Conservation (phyloP, 2,329 filamentous ascomycete species). For the Aotearoamyces nothofagi region DNA sequence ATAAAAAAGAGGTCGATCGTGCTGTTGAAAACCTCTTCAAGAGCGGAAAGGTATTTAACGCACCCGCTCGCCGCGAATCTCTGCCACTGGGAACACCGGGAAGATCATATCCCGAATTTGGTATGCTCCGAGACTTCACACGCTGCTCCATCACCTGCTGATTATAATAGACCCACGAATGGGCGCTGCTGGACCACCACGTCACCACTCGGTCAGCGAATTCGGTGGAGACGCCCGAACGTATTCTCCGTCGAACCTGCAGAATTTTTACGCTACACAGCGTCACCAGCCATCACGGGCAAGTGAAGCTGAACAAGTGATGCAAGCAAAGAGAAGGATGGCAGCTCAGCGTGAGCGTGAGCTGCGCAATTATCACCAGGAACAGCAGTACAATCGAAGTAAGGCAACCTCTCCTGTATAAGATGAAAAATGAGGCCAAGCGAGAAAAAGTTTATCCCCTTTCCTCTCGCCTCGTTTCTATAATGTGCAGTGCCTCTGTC, state of each 20-base stretch:
- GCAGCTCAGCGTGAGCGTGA: constrained; percentile 97
- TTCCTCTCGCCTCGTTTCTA: too few relatives aligned
- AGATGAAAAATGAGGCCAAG: constrained; percentile 28
- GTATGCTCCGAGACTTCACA: constrained; percentile 28
- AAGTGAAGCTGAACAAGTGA: constrained; percentile 92
- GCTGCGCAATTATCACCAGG: constrained; percentile 98
- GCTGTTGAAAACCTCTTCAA: constrained; percentile 92
- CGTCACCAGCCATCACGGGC: constrained; percentile 75
- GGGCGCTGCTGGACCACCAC: constrained; percentile 39
- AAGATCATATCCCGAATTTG: constrained; percentile 40
- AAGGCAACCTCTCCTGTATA: constrained; percentile 67
- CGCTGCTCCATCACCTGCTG: constrained; percentile 9
- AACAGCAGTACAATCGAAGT: constrained; percentile 99
- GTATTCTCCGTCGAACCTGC: constrained; percentile 62
- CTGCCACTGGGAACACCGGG: constrained; percentile 45
- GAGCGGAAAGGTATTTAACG: constrained; percentile 82
- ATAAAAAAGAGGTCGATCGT: constrained; percentile 70
- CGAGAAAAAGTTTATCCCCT: too few relatives aligned
- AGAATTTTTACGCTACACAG: constrained; percentile 89
- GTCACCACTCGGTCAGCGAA: constrained; percentile 75
- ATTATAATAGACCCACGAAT: constrained; percentile 51
- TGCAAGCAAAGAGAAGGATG: constrained; percentile 98
- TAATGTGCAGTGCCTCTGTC: too few relatives aligned
- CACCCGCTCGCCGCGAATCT: constrained; percentile 66
- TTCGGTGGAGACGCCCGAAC: constrained; percentile 62